phyloP scores from a whole-genome alignment of 148 eudicot genomes.

The Rheum nobile region DNA sequence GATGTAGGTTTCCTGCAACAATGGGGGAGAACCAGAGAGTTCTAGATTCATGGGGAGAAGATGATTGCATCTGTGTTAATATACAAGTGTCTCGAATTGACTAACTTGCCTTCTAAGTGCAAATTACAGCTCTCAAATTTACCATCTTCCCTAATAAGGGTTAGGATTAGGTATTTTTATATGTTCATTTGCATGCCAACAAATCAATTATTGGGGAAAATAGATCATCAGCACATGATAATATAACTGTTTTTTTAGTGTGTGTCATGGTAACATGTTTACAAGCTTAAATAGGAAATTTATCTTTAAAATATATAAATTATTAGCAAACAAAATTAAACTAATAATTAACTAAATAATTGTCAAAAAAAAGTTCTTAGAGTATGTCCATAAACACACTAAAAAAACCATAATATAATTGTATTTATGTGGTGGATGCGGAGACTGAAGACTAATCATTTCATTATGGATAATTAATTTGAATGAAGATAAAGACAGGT shows the following conservation, averaged over 20 bases:
- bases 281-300: too few species aligned
- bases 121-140: background rate
- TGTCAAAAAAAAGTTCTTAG: too few species aligned
- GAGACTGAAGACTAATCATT: background rate
- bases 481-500: background rate
- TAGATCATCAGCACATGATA: background rate
- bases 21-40: background rate
- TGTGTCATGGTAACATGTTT: too few species aligned
- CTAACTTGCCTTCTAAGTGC: background rate
- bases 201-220: background rate
- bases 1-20: background rate
- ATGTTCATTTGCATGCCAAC: background rate
- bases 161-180: background rate
- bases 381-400: too few species aligned
- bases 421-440: background rate
- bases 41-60: background rate
- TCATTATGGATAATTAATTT: background rate
- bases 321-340: too few species aligned
- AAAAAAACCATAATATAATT: too few species aligned
- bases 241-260: too few species aligned
- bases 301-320: too few species aligned
- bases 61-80: background rate
- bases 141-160: background rate
- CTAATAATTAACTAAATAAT: too few species aligned
- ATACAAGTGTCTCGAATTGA: background rate